Percentiles rank a stretch among this genome's conserved stretches.
These are phyloP conservation scores for Schizosaccharomyces octosporus DNA, from an alignment of 805 yeast genomes.

Conservation along the genomic window DNA sequence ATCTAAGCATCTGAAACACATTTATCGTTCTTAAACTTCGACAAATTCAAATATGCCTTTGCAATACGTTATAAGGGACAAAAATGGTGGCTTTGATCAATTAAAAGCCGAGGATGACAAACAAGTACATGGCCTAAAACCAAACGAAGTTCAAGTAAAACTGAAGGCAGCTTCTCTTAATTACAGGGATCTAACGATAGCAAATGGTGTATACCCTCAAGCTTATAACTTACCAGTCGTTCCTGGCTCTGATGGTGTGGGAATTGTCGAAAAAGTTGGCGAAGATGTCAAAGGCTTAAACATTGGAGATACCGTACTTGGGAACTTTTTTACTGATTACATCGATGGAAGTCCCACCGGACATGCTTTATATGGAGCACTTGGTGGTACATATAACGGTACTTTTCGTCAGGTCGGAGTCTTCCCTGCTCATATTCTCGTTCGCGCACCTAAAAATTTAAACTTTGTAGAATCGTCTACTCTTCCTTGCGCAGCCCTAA, in stretches of 20 bases:
- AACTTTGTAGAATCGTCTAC: conserved; percentile 7
- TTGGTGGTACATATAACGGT: conserved; percentile 1
- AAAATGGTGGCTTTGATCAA: neutral
- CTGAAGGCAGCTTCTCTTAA: conserved; percentile 7
- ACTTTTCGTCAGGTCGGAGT: conserved; percentile 4
- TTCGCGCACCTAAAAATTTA: conserved; percentile 4
- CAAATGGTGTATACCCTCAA: conserved; percentile 8
- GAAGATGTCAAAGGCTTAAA: neutral
- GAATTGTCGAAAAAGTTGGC: conserved; percentile 6
- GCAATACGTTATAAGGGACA: too few species aligned
- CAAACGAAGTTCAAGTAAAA: conserved; percentile 5
- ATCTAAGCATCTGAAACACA: too few species aligned
- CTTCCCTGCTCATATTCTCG: conserved; percentile 4
- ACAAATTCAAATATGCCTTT: too few species aligned
- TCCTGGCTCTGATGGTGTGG: conserved; percentile 8
- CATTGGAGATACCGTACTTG: neutral
- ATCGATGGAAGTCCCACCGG: neutral
- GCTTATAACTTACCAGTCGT: conserved; percentile 4
- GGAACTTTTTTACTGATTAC: neutral
- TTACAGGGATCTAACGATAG: conserved; percentile 8
- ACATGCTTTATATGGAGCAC: neutral
- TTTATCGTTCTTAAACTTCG: too few species aligned
- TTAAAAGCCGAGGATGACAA: neutral
- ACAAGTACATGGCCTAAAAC: neutral
- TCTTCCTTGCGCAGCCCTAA: conserved; percentile 9